Base-by-base conservation (phyloP, 2,329 filamentous ascomycete genomes). In the Exophiala sp. region DNA sequence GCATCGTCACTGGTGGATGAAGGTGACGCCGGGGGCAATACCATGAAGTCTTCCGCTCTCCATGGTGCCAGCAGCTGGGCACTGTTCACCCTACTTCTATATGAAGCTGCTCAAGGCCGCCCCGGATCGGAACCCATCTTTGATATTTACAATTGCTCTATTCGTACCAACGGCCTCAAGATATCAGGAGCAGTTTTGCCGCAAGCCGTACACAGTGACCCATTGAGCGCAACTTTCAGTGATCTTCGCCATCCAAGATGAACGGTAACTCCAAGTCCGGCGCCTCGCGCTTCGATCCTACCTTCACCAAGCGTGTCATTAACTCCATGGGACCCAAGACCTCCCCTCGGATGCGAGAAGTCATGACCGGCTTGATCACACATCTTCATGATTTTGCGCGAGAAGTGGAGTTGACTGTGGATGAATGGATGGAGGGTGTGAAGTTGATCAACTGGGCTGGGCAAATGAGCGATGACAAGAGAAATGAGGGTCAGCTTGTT, bases 251-350 rank as follows among this genome's bases (percentile, higher is more conserved):
- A 37, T 18, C 38, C 47, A 53, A 18, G 5, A 47, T 51, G 44
- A 56, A 55, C 44, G 52, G 48, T 30, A 19, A 38, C 7, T 34
- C 42, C 19, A 43, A 49, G 32, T 37, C 41, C n/a, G 43, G 44
- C 41, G 42, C 47, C 21, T 13, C 53, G 40, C 56, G 60, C 39
- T 68, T 73, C 61, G 69, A 75, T 56, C 73, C 73, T 43, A 65
- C 66, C 53, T 69, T 78, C 61, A 91, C 86, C 46, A 73, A 84
- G 60, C 78, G 81, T 68, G 85, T 89, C 71, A 78, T 90, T 66
- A 77, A 85, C 55, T 78, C 82, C 56, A 89, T 86, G 73, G 82
- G 84, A 46, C 82, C 85, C 56, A 82, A 86, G 63, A 80, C 81
- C 8, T 73, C 75, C 19, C 81, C 83, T 43, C 76, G 86, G 47